A percentile compares a stretch with the other conserved stretches of the same genome.
Evolutionary conservation across 1,284 basidiomycete species (phyloP).

Genomic region (Sphaerobolus stellatus): DNA sequence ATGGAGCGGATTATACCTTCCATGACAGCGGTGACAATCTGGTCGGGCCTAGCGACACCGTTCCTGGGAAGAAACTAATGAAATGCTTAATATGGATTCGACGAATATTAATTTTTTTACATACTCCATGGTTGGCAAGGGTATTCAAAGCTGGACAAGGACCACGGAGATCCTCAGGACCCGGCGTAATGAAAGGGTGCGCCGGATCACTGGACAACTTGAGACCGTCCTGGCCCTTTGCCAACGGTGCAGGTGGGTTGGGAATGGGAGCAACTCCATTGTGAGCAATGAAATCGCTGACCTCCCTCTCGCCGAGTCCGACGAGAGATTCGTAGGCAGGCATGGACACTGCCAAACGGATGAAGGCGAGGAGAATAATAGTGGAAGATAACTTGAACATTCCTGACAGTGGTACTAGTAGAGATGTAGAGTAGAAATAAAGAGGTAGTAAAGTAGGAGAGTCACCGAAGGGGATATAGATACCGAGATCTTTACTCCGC

Average conservation of each 20-base stretch:
- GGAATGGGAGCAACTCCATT: not conserved
- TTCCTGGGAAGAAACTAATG: not conserved
- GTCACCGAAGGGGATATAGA: too few relatives aligned
- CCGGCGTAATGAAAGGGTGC: not conserved
- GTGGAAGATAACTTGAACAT: too few relatives aligned
- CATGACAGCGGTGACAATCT: not conserved
- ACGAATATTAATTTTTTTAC: too few relatives aligned
- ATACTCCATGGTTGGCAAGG: slow-evolving; percentile 43
- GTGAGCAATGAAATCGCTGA: not conserved
- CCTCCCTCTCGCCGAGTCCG: not conserved
- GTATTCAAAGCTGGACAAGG: slow-evolving; percentile 53
- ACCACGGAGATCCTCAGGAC: slow-evolving; percentile 34
- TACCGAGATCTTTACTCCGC: too few relatives aligned
- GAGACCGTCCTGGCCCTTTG: not conserved
- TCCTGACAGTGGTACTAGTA: too few relatives aligned
- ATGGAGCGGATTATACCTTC: not conserved
- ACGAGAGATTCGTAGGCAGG: not conserved
- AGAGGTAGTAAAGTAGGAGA: too few relatives aligned
- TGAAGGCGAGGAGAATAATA: not conserved
- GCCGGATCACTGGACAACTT: not conserved
- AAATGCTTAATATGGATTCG: not conserved
- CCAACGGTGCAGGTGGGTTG: not conserved
- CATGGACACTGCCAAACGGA: not conserved
- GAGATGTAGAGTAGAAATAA: too few relatives aligned
- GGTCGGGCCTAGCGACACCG: not conserved